phyloP scores from a whole-genome alignment of 345 rosid genomes.

The Tarenaya hassleriana region DNA sequence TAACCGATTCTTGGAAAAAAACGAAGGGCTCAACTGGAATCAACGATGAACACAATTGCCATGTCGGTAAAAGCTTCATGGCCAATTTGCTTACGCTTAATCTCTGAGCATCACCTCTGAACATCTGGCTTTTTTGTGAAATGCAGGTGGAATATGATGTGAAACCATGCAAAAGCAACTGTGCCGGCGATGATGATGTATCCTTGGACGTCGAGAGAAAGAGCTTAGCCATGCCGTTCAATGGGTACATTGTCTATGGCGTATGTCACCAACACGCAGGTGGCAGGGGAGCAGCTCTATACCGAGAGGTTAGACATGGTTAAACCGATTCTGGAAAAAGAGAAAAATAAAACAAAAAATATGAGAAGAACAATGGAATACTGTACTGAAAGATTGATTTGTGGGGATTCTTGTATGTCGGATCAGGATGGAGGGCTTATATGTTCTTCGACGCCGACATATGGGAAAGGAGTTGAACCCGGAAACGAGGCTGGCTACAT shows the following conservation, averaged over 20 bases:
- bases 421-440: conserved; percentile 55
- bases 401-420: not conserved
- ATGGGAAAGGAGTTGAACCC: conserved; percentile 65
- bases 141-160: conserved; percentile 63
- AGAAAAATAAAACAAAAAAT: conserved; percentile 4
- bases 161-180: conserved; percentile 37
- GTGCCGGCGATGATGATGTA: conserved; percentile 6
- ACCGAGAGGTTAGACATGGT: conserved; percentile 47
- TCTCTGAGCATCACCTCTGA: too few relatives aligned
- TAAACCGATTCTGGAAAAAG: not conserved
- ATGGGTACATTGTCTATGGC: conserved; percentile 73
- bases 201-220: conserved; percentile 47
- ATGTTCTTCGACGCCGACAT: conserved; percentile 51
- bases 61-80: conserved; percentile 30
- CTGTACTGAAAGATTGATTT: not conserved
- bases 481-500: conserved; percentile 88
- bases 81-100: too few relatives aligned
- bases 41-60: conserved; percentile 46
- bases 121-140: not conserved
- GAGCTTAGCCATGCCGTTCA: conserved; percentile 50
- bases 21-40: conserved; percentile 32
- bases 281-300: conserved; percentile 59
- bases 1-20: conserved; percentile 58
- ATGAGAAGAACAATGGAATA: not conserved
- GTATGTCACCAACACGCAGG: conserved; percentile 81